These are phyloP conservation scores for Trichoderma harzianum DNA, from an alignment of 2,329 filamentous ascomycete genomes.

Conservation along the genomic window DNA sequence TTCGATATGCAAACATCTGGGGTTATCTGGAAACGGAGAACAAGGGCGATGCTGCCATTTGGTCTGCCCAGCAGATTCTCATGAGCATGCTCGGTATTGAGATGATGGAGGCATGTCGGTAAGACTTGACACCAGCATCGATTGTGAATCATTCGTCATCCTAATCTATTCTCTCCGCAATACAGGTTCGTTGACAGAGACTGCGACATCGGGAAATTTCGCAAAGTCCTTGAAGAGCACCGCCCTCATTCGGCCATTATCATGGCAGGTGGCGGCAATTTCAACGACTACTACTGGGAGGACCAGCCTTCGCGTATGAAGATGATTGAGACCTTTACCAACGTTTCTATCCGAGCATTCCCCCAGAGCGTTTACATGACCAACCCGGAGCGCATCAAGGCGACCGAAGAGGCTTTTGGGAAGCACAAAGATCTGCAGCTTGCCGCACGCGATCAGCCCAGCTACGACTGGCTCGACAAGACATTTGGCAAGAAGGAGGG, in stretches of 20 bases:
- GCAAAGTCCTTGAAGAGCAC: conserved; percentile 2
- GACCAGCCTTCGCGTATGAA: conserved; percentile 12
- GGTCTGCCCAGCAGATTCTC: conserved; percentile 12
- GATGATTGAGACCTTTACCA: conserved; percentile 12
- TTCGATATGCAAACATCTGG: conserved; percentile 14
- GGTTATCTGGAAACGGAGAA: conserved; percentile 9
- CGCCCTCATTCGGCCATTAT: conserved; percentile 8
- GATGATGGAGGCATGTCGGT: conserved; percentile 15
- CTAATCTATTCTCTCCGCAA: background rate
- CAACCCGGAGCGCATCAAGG: conserved; percentile 9
- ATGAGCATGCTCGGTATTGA: conserved; percentile 14
- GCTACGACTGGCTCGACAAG: conserved; percentile 9
- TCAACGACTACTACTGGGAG: conserved; percentile 14
- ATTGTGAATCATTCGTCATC: background rate
- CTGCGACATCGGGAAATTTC: conserved; percentile 8
- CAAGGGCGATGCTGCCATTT: conserved; percentile 12
- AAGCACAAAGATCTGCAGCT: conserved; percentile 13
- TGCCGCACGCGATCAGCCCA: conserved; percentile 3
- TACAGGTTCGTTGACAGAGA: conserved; percentile 5
- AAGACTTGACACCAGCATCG: background rate
- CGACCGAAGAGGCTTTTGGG: conserved; percentile 9
- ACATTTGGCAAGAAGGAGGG: conserved; percentile 1
- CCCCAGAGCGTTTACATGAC: conserved; percentile 14
- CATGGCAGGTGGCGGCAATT: conserved; percentile 11
- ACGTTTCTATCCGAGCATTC: conserved; percentile 10